Evolutionary conservation across 805 yeast species (phyloP), one percentile per base, ranked within the genome.

Genomic region (Ogataea nonfermentans): DNA sequence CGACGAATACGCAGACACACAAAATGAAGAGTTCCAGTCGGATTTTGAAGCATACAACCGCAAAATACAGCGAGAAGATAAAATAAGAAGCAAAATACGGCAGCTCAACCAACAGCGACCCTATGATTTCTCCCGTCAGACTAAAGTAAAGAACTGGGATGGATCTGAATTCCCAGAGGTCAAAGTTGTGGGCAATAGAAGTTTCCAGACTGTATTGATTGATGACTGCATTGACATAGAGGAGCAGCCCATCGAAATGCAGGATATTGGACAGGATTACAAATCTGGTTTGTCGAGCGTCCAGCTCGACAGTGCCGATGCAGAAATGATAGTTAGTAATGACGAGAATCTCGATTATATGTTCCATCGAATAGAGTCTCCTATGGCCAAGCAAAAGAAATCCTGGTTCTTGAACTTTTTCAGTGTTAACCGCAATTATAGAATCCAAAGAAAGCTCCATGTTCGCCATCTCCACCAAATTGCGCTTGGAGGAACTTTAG

Each of bases 401-500:
- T 33, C 28, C 24, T 34, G 25, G 13, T 32, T 35, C n/a, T 19
- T 23, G 9, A 25, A 16, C 4, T 36, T 39, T 24, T 41, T 50
- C 29, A 41, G 37, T 37, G 16, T 47, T 35, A 52, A 48, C 32
- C 47, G 53, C 26, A 55, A 53, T 28, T 55, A 61, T 26, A 53
- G 55, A 31, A 55, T 80, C 31, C 84, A 79, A 44, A 63, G 90
- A 41, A 78, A 76, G 44, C 64, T 84, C 30, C 72, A 73, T 38
- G 77, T 79, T 20, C 63, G 88, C 15, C 91, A 84, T 58, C 62
- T 84, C 13, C 89, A 84, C 54, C 81, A 84, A 79, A 79, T 84
- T 32, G 84, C 90, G 0, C 66, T 85, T 22, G 88, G 89, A 3
- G 91, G 89, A 2, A 82, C 90, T 0, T 59, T 84, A 4, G 93